Base-by-base conservation (phyloP, 1,284 basidiomycete species). In the Vanrija sp. region DNA sequence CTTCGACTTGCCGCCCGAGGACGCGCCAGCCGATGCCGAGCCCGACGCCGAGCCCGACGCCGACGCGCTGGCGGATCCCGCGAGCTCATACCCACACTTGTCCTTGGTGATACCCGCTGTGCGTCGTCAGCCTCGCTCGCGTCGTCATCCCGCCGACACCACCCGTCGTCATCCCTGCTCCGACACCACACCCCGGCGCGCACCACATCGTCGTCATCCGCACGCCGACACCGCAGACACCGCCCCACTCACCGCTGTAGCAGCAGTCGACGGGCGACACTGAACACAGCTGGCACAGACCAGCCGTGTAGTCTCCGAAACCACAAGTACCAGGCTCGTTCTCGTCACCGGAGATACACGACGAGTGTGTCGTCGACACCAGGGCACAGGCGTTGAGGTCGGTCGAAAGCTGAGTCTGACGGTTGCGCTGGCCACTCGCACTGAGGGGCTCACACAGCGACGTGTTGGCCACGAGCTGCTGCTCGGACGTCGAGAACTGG, bases 261-360 rank as follows among this genome's bases (percentile, higher is more conserved):
- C 74, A 76, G 52, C 71, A 73, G 18, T 57, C 49, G 25, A 68
- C 72, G 2, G 70, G 67, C 6, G 34, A 34, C 34, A 34, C 34
- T 12, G 34, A 34, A 12, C 34, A 34, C 26, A 55, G 25, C 45
- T 46, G n/a, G 56, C 79, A 80, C 15, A 79, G 62, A 57, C 78
- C 73, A 18, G 59, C 59, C 12, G 67, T 73, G 7, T 67, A 71
- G 9, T 61, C 65, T 3, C 74, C 78, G 51, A 66, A 80, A 10
- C 79, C 79, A 58, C 79, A 80, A 66, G 77, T 78, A 19, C 63
- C 66, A 5, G 21, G 21, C 59, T 80, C 79, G 60, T 79, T 79
- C 40, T 53, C 57, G 28, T 52, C 51, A 9, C 79, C 79, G 7
- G 54, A 29, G 21, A 79, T 69, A 60, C 79, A 80, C 12, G 71